phyloP scores from a whole-genome alignment of 495 filamentous ascomycete species.

The Podospora sp. region DNA sequence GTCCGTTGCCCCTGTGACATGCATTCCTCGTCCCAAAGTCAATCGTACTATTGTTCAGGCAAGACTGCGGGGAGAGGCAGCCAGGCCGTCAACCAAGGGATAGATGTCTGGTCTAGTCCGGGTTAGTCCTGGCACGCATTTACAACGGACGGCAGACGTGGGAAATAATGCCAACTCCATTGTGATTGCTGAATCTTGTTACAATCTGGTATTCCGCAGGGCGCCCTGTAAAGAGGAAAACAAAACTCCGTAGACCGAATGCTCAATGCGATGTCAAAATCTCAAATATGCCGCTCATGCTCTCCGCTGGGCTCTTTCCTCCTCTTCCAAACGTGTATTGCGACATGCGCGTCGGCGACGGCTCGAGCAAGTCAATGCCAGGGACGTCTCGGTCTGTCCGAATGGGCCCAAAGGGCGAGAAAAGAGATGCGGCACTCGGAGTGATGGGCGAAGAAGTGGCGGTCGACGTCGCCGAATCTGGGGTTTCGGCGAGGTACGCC shows the following conservation, averaged over 20 bases:
- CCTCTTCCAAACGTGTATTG: constrained; percentile 22
- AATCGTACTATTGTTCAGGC: not conserved
- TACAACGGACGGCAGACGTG: not conserved
- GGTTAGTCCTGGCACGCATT: not conserved
- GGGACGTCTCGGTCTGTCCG: constrained; percentile 28
- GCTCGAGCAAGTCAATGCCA: constrained; percentile 42
- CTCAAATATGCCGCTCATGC: constrained; percentile 45
- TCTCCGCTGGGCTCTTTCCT: constrained; percentile 26
- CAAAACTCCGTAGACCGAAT: not conserved
- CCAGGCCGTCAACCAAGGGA: not conserved
- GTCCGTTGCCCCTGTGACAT: not conserved
- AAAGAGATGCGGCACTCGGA: constrained; percentile 24
- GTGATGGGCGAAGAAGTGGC: constrained; percentile 36
- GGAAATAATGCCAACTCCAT: constrained; percentile 13
- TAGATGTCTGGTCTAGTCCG: not conserved
- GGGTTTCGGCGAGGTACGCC: constrained; percentile 33
- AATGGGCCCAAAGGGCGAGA: constrained; percentile 28
- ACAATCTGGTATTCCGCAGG: constrained; percentile 19
- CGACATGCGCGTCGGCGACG: constrained; percentile 31
- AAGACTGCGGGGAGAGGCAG: not conserved
- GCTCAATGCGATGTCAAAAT: constrained; percentile 32
- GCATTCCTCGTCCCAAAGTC: not conserved
- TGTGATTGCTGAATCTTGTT: constrained; percentile 20
- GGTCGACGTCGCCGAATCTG: constrained; percentile 28
- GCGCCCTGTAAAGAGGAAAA: constrained; percentile 11